Base-by-base conservation (phyloP, 495 filamentous ascomycete species). In the Penicillium salamii region DNA sequence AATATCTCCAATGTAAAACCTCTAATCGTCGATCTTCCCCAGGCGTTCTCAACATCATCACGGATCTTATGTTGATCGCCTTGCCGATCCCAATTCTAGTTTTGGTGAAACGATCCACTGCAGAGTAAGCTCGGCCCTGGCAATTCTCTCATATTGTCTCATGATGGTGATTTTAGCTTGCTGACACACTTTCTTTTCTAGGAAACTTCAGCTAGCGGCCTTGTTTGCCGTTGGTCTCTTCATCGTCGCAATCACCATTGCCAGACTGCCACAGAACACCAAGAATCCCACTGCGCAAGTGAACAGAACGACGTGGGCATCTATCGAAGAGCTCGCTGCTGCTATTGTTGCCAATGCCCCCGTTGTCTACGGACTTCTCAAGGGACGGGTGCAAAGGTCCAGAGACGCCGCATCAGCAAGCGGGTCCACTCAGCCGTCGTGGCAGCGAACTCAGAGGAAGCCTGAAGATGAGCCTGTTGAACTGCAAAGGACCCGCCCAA, bases 341-440 rank as follows among this genome's bases (percentile, higher is more conserved):
- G 60, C 68, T 21, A 67, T 75, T 15, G 73, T 77, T 3, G 69
- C 72, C 11, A 77, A 75, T 50, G 61, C 66, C 7, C 71, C 71
- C 0, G 68, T 68, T 1, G 53, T 77, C 5, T 77, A 64, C 38
- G 53, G 50, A 19, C 48, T 50, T 8, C n/a, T 50, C n/a, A 50
- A 50, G 29, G 48, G 48, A 37, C 48, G 20, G 1, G 24, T 8
- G 14, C 39, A 50, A 37, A 43, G 32, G 32, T 50, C 48, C 31
- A 50, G 35, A 18, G 35, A 50, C 20, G 39, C 31, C 14, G 48
- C 48, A 19, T 50, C 48, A 7, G 48, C 29, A 38, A 20, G 19
- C 20, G 48, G 39, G 29, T 50, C 48, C 29, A 14, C 29, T 15
- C 39, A 39, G n/a, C 48, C 38, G 20, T 50, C 48, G 13, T 35